Conservation (phyloP, 139 green algal genomes). For the Chlamydomonas incerta region DNA sequence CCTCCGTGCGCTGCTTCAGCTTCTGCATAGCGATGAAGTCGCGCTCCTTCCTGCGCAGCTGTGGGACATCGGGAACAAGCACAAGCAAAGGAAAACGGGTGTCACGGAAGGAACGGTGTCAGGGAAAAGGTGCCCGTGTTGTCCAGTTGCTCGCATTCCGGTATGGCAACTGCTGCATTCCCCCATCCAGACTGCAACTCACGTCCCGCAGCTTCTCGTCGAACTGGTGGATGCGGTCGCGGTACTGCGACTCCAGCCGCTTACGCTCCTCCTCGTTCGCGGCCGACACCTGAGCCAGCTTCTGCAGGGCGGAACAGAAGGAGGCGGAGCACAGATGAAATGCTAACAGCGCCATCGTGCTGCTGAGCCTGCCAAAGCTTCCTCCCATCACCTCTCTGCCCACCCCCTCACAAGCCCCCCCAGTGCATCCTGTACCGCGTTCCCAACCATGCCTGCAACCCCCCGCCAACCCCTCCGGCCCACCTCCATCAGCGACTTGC, state of each 20-base stretch:
- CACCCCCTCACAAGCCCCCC: too few relatives aligned
- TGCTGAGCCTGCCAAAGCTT: too few relatives aligned
- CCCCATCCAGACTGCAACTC: too few relatives aligned
- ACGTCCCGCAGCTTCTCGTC: slow-evolving; percentile 58
- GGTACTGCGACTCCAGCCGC: slow-evolving; percentile 70
- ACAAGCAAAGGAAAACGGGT: neutral
- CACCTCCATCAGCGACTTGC: slow-evolving; percentile 60
- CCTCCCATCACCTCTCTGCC: too few relatives aligned
- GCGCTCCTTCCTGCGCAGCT: slow-evolving; percentile 55
- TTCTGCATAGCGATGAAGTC: slow-evolving; percentile 58
- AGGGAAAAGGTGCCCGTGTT: neutral
- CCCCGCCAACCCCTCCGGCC: neutral
- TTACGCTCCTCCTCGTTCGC: slow-evolving; percentile 75
- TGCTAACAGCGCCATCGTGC: too few relatives aligned
- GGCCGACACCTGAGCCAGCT: slow-evolving; percentile 65
- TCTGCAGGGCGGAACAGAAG: slow-evolving; percentile 47
- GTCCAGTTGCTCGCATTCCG: too few relatives aligned
- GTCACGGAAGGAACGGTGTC: too few relatives aligned
- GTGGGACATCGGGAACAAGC: neutral
- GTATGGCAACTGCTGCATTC: too few relatives aligned
- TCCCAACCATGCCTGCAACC: too few relatives aligned
- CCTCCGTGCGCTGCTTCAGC: slow-evolving; percentile 70
- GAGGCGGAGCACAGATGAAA: too few relatives aligned
- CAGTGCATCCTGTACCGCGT: too few relatives aligned
- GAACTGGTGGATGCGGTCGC: slow-evolving; percentile 51